Evolutionary conservation across 495 filamentous ascomycete genomes (phyloP).

Genomic region (Penicillium paradoxum): DNA sequence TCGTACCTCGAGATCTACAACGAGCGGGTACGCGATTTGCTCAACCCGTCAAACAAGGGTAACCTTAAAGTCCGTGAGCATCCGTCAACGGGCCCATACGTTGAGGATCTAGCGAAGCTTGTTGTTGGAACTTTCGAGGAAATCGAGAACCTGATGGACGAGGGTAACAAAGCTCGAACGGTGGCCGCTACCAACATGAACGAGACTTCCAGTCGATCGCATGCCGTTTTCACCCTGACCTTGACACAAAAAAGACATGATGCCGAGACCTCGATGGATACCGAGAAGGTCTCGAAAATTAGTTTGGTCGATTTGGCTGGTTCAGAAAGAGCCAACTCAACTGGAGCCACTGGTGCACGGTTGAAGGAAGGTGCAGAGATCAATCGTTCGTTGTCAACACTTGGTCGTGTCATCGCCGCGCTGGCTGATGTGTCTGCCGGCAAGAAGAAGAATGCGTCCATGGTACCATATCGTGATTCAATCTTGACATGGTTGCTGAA

Average conservation of each 20-base stretch:
- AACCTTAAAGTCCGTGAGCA: conserved; percentile 97
- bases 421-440: conserved; percentile 84
- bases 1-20: conserved; percentile 99
- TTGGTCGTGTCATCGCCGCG: conserved; percentile 97
- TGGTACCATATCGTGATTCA: conserved; percentile 97
- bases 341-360: conserved; percentile 90
- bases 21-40: conserved; percentile 90
- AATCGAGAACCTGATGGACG: conserved; percentile 97
- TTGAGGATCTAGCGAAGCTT: conserved; percentile 94
- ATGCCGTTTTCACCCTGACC: conserved; percentile 96
- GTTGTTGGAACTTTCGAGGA: conserved; percentile 96
- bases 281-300: conserved; percentile 96
- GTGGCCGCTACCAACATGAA: conserved; percentile 99
- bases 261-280: conserved; percentile 88
- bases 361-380: conserved; percentile 99
- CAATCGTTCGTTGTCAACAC: conserved; percentile 91
- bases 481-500: conserved; percentile 96
- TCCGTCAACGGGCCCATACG: conserved; percentile 94
- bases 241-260: conserved; percentile 93
- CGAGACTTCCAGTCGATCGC: conserved; percentile 95
- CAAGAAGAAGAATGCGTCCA: conserved; percentile 76
- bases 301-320: conserved; percentile 96
- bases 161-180: conserved; percentile 96
- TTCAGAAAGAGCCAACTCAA: conserved; percentile 93
- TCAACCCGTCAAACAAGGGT: conserved; percentile 94